Evolutionary conservation across 306 rosid genomes (phyloP), one percentile per base, ranked within the genome.

Genomic region (Oxytropis ochrocephala): DNA sequence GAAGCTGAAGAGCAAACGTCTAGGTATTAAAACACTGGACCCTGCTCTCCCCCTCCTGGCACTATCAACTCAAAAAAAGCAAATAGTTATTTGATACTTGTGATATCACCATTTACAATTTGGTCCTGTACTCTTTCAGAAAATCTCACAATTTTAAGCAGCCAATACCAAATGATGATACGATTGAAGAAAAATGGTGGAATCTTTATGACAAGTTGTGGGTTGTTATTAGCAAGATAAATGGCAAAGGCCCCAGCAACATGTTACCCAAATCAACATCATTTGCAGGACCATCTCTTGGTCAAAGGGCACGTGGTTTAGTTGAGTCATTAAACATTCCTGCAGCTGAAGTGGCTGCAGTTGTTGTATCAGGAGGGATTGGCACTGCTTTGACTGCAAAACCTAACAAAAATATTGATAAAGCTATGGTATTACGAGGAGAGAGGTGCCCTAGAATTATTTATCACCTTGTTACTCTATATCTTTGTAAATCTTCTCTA

Each of bases 261-360:
- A 39, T 42, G 39, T 84, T 85, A 63, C 82, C 92, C 16, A 94
- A 91, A 76, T 73, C 88, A 50, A 84, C 98, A 4, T 69, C 90
- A 56, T 59, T 85, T 9, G 75, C 71, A 14, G 89, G 91, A 67
- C 97, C 98, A 4, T 79, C 97, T 74, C 80, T 94, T 46, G 89
- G 98, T 66, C 98, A 94, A 81, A 85, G 98, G 82, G 98, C 98
- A 14, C 98, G 98, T 60, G 98, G 92, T 74, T 85, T 94, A 70
- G 97, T 94, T 47, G 98, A 94, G 83, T 94, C 98, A 33, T 81
- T 94, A 73, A 94, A 94, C 82, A 91, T 90, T 88, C 98, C 98
- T 64, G 98, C 97, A 69, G 98, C 96, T 11, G 98, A 94, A 86
- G 96, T 94, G 81, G 98, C 98, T 78, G 97, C 98, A 50, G 98